Evolutionary conservation across 257 asterid genomes (phyloP).

Genomic region (Solanum gandarillasii): DNA sequence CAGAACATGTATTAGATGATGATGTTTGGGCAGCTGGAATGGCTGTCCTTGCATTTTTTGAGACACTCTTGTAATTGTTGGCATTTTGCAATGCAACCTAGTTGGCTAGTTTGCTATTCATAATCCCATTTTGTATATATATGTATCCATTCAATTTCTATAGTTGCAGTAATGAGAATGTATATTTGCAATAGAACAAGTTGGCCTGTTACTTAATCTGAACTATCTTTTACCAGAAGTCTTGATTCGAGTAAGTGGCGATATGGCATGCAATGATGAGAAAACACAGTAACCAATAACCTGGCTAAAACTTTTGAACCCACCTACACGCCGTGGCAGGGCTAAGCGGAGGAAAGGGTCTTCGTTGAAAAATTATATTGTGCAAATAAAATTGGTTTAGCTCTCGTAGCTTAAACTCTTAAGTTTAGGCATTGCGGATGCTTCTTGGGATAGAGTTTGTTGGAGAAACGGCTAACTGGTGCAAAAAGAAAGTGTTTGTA

Average conservation of each 20-base stretch:
- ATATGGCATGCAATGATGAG: neutral
- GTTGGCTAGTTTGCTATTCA: neutral
- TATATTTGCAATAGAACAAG: neutral
- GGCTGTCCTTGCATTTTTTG: constrained; percentile 67
- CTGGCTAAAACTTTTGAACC: neutral
- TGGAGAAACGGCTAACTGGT: neutral
- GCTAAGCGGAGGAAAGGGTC: neutral
- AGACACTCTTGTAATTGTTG: constrained; percentile 38
- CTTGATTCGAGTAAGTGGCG: neutral
- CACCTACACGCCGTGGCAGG: neutral
- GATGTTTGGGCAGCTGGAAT: constrained; percentile 87
- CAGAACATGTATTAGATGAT: constrained; percentile 69
- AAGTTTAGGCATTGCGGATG: neutral
- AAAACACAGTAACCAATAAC: neutral
- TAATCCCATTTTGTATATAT: neutral
- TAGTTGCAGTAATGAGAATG: neutral
- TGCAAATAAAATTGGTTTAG: neutral
- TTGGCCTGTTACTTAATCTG: neutral
- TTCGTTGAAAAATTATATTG: neutral
- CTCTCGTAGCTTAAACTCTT: neutral
- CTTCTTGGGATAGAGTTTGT: neutral
- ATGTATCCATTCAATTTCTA: neutral
- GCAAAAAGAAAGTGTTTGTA: neutral
- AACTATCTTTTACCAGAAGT: neutral
- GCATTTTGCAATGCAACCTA: neutral